phyloP scores from a whole-genome alignment of 1,139 yeast genomes.

The Blastobotrys aristatus region DNA sequence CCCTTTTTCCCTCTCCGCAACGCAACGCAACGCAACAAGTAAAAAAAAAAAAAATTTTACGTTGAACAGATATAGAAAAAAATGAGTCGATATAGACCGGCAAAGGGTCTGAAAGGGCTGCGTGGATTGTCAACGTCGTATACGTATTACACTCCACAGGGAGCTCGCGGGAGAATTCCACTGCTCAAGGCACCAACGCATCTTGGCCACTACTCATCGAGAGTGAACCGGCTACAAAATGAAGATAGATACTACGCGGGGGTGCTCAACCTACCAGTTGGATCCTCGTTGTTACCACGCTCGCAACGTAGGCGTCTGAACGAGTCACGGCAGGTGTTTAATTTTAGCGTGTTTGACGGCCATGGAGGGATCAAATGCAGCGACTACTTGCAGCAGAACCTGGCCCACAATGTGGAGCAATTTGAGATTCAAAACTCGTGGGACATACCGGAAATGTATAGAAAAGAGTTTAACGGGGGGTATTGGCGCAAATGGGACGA shows the following conservation, averaged over 20 bases:
- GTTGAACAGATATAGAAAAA: too few species aligned
- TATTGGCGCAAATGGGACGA: conserved; percentile 82
- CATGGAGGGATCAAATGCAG: conserved; percentile 87
- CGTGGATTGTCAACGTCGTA: conserved; percentile 13
- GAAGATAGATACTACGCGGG: conserved; percentile 73
- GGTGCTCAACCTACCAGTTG: conserved; percentile 45
- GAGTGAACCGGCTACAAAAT: conserved; percentile 72
- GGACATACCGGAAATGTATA: conserved; percentile 48
- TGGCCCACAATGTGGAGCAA: conserved; percentile 54
- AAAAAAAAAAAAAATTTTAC: too few species aligned
- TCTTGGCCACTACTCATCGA: conserved; percentile 71
- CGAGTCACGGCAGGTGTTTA: conserved; percentile 43
- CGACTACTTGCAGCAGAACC: conserved; percentile 48
- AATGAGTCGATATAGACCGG: too few species aligned
- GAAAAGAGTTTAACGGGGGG: conserved; percentile 60
- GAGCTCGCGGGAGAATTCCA: conserved; percentile 41
- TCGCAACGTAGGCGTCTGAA: conserved; percentile 16
- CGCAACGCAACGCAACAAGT: too few species aligned
- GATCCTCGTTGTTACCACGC: conserved; percentile 37
- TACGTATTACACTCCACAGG: conserved; percentile 10
- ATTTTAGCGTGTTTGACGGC: conserved; percentile 80
- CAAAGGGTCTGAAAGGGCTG: too few species aligned
- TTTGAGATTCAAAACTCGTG: conserved; percentile 36
- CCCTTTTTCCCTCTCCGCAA: too few species aligned
- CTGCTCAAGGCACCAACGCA: conserved; percentile 66